Conservation (phyloP, 805 yeast genomes). For the Pichia scutulata region DNA sequence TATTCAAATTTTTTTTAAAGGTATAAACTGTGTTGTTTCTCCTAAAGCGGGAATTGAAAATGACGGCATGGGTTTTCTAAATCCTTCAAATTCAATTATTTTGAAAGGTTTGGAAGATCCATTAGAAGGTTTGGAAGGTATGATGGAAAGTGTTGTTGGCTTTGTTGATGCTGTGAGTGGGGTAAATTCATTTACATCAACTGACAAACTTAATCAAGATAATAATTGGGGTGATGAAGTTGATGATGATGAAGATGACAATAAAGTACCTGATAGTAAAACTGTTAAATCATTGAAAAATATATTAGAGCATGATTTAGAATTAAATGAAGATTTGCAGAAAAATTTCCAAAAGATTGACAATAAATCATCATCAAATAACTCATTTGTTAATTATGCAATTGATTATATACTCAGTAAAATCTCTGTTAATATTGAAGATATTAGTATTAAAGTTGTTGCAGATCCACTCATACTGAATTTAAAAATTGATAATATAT, state of each 20-base stretch:
- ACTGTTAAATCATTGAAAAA: slow-evolving; percentile 1
- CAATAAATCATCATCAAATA: slow-evolving; percentile 3
- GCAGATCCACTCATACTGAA: slow-evolving; percentile 36
- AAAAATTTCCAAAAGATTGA: slow-evolving; percentile 13
- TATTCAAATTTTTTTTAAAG: slow-evolving; percentile 3
- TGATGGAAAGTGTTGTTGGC: slow-evolving; percentile 51
- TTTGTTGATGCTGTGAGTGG: slow-evolving; percentile 34
- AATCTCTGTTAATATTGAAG: slow-evolving; percentile 41
- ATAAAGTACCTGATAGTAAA: slow-evolving; percentile 1
- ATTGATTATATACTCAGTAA: slow-evolving; percentile 61
- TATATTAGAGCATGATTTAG: not conserved
- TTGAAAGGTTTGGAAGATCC: slow-evolving; percentile 6
- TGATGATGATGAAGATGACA: slow-evolving; percentile 8
- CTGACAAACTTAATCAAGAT: not conserved
- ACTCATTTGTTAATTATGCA: slow-evolving; percentile 35
- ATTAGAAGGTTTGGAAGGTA: slow-evolving; percentile 49
- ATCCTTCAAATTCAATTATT: slow-evolving; percentile 5
- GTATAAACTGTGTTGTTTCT: slow-evolving; percentile 5
- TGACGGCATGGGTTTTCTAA: not conserved
- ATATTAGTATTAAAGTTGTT: slow-evolving; percentile 41
- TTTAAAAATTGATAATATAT: slow-evolving; percentile 26
- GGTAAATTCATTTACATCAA: slow-evolving; percentile 2
- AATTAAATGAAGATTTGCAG: not conserved
- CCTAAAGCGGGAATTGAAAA: slow-evolving; percentile 5
- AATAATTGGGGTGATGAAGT: slow-evolving; percentile 23